Base-by-base conservation (phyloP, 805 yeast genomes). In the Spathaspora hagerdaliae region DNA sequence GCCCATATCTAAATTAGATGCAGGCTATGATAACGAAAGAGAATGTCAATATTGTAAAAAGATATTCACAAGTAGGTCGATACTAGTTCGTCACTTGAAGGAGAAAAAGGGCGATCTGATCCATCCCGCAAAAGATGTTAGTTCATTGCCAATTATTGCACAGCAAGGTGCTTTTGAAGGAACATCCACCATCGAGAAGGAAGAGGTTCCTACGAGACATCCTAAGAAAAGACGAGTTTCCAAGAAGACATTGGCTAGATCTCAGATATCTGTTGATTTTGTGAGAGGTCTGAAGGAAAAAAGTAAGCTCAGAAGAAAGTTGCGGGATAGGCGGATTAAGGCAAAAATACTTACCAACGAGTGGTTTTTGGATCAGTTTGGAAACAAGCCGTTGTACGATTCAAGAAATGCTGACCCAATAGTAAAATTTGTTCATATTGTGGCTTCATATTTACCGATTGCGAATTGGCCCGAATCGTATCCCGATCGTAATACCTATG, bases 11-110 rank as follows among this genome's bases (percentile, higher is more conserved):
- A 32, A 39, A 19, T 12, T 39, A 27, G 29, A 36, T 13, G 9
- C 24, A 6, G 11, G 33, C 3, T n/a, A 27, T 27, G 19, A 27
- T 31, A 41, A 45, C 27, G 46, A 35, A 66, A 70, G 53, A 66
- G 58, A 64, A 44, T 79, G 85, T 56, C 66, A 66, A 0, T 79
- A 78, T 54, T 81, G 86, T 52, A 75, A 75, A 1, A 67, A 71
- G 46, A 64, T 73, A 1, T 82, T 81, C 56, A 71, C 80, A 2
- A 79, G 78, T 48, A 77, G 80, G 6, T 83, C 85, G 1, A 77
- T 83, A 0, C 63, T 79, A 45, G 85, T 85, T 1, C 64, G 86
- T 32, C 86, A 81, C 56, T 57, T 82, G 37, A 85, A 82, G 52
- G 57, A 68, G 38, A 74, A 78, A 49, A 76, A 77, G 44, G 86